A percentile compares a stretch with the other conserved stretches of the same genome.
phyloP scores from a whole-genome alignment of 768 basidiomycete species.

The Asterophora parasitica region DNA sequence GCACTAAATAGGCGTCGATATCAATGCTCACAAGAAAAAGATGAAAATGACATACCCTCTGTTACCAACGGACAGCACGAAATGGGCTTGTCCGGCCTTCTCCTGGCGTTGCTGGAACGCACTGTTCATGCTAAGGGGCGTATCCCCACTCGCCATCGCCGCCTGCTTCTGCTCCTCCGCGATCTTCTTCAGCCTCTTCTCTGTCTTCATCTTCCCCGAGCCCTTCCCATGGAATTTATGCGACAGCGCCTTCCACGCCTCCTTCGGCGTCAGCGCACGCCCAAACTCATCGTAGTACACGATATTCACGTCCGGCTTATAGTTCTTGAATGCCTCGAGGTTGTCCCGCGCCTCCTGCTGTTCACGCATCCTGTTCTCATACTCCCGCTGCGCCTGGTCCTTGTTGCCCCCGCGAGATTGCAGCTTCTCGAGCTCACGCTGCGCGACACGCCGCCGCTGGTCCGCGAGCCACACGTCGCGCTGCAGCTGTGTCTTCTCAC shows the following conservation, averaged over 20 bases:
- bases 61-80: conserved; percentile 92
- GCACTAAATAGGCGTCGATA: conserved; percentile 43
- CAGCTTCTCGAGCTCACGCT: conserved; percentile 76
- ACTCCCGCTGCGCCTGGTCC: conserved; percentile 92
- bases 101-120: conserved; percentile 93
- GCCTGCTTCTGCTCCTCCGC: conserved; percentile 94
- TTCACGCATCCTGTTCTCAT: conserved; percentile 88
- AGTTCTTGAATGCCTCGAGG: conserved; percentile 82
- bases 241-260: conserved; percentile 97
- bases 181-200: conserved; percentile 94
- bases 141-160: conserved; percentile 94
- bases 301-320: conserved; percentile 96
- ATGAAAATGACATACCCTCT: conserved; percentile 59
- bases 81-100: conserved; percentile 93
- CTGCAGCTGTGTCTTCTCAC: conserved; percentile 79
- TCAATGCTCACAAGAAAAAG: conserved; percentile 9
- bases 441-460: conserved; percentile 66
- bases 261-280: conserved; percentile 80
- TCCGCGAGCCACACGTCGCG: conserved; percentile 89
- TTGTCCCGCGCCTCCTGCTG: conserved; percentile 84
- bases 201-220: conserved; percentile 94
- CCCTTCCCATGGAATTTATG: conserved; percentile 99
- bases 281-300: conserved; percentile 98
- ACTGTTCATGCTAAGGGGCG: conserved; percentile 89
- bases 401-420: conserved; percentile 76